phyloP scores from a whole-genome alignment of 129 eudicot genomes.

The Flaveria ramosissima region DNA sequence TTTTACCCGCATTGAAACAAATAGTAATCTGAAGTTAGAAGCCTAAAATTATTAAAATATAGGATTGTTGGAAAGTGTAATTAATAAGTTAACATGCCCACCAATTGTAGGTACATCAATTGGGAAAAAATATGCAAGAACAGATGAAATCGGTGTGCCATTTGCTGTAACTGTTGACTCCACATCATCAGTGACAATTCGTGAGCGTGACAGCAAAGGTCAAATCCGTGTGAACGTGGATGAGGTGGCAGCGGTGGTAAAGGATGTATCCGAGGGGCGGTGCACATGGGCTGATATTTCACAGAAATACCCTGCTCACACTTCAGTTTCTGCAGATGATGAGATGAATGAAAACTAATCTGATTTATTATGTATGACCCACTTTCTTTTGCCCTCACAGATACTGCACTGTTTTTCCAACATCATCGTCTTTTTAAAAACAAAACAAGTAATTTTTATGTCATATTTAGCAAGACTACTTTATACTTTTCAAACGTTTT shows the following conservation, averaged over 20 bases:
- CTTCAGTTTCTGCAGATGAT: slow-evolving; percentile 50
- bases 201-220: slow-evolving; percentile 68
- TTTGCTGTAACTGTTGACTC: slow-evolving; percentile 73
- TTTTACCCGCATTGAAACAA: too few species aligned
- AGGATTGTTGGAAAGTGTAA: too few species aligned
- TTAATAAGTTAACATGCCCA: neutral
- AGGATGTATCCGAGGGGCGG: slow-evolving; percentile 58
- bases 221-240: slow-evolving; percentile 65
- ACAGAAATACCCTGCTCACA: slow-evolving; percentile 43
- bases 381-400: neutral
- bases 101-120: slow-evolving; percentile 62
- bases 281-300: slow-evolving; percentile 56
- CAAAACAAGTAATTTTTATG: neutral
- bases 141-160: slow-evolving; percentile 76
- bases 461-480: slow-evolving; percentile 9
- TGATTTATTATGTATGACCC: neutral
- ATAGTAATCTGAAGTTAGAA: neutral
- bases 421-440: neutral
- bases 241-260: slow-evolving; percentile 61
- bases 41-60: neutral
- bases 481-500: neutral
- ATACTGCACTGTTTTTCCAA: neutral
- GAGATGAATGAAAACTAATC: neutral
- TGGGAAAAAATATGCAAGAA: slow-evolving; percentile 74
- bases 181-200: slow-evolving; percentile 55